These are phyloP conservation scores for Dothiorella sarmentorum DNA, from an alignment of 2,329 filamentous ascomycete genomes.

Conservation along the genomic window DNA sequence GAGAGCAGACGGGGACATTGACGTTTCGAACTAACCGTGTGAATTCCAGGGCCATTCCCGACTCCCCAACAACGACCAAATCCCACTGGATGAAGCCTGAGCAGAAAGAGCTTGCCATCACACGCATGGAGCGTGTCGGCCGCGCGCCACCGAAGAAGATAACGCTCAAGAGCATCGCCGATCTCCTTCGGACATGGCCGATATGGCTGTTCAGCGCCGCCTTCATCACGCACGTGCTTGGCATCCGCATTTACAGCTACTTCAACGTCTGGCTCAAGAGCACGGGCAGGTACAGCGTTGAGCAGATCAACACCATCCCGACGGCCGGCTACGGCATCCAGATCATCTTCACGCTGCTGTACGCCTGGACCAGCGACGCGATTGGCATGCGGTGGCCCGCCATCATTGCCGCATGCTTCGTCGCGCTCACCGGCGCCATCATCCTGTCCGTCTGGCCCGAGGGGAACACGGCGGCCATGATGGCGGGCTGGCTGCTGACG, in stretches of 20 bases:
- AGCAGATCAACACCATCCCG: conserved; percentile 19
- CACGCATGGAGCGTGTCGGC: conserved; percentile 10
- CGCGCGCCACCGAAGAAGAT: neutral
- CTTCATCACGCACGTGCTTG: conserved; percentile 18
- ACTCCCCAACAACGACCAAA: conserved; percentile 14
- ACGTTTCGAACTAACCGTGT: neutral
- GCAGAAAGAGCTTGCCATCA: conserved; percentile 14
- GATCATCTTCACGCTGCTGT: conserved; percentile 19
- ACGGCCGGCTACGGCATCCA: conserved; percentile 18
- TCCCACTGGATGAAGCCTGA: conserved; percentile 8
- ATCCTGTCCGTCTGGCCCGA: conserved; percentile 37
- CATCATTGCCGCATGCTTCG: conserved; percentile 22
- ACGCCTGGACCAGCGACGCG: conserved; percentile 23
- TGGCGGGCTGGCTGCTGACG: conserved; percentile 38
- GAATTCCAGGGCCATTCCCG: neutral
- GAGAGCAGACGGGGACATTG: neutral
- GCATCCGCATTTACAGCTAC: conserved; percentile 19
- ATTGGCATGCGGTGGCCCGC: conserved; percentile 23
- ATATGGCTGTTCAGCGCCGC: conserved; percentile 16
- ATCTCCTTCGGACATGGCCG: neutral
- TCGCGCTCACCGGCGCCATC: conserved; percentile 35
- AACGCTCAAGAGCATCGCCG: neutral
- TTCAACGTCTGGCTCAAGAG: conserved; percentile 21
- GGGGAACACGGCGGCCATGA: conserved; percentile 34
- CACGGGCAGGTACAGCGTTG: conserved; percentile 3